These are phyloP conservation scores for Yamadazyma friedrichii DNA, from an alignment of 1,139 yeast species.

Conservation along the genomic window DNA sequence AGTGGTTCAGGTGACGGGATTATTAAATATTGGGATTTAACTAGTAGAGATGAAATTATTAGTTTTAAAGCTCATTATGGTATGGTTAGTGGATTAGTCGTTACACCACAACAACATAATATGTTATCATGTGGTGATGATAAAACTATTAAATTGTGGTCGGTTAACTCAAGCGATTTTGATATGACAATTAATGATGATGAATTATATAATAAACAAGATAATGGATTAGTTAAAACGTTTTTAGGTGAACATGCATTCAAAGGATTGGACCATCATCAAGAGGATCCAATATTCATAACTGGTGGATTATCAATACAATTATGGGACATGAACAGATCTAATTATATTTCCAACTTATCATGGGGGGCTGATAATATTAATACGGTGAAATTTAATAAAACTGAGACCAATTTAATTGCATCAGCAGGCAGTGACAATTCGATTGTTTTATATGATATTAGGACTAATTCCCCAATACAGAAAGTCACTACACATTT, in stretches of 20 bases:
- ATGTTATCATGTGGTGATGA: slow-evolving; percentile 90
- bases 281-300: slow-evolving; percentile 69
- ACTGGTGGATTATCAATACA: slow-evolving; percentile 92
- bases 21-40: slow-evolving; percentile 88
- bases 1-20: slow-evolving; percentile 96
- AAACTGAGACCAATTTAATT: slow-evolving; percentile 82
- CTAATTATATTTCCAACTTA: slow-evolving; percentile 71
- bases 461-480: slow-evolving; percentile 88
- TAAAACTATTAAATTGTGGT: slow-evolving; percentile 87
- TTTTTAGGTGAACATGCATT: slow-evolving; percentile 84
- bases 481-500: slow-evolving; percentile 84
- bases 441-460: slow-evolving; percentile 84
- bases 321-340: slow-evolving; percentile 83
- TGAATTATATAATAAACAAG: slow-evolving; percentile 30
- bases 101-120: slow-evolving; percentile 61
- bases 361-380: slow-evolving; percentile 97
- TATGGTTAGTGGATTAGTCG: slow-evolving; percentile 81
- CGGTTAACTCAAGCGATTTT: slow-evolving; percentile 43
- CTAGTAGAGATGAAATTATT: slow-evolving; percentile 67
- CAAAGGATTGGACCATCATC: slow-evolving; percentile 84
- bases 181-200: slow-evolving; percentile 28
- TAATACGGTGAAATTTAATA: slow-evolving; percentile 78
- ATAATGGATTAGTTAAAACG: slow-evolving; percentile 63
- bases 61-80: slow-evolving; percentile 90
- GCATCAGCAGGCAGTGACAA: slow-evolving; percentile 95